A percentile compares a stretch with the other conserved stretches of the same genome.
These are phyloP conservation scores for Solanum etuberosum DNA, from an alignment of 257 asterid species.

Conservation along the genomic window DNA sequence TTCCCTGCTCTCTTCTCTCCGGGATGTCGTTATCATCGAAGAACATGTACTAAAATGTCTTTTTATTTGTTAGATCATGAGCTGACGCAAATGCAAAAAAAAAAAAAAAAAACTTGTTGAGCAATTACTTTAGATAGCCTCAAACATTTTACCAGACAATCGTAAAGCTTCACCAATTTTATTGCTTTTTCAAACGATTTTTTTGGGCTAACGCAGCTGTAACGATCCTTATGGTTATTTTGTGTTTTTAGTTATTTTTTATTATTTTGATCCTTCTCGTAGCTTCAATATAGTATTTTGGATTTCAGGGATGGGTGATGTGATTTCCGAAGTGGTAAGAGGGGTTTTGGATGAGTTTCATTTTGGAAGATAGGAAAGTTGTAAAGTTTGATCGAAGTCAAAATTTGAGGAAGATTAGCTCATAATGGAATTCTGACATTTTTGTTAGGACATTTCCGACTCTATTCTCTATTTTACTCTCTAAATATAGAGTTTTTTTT, in stretches of 20 bases:
- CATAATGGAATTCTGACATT: background rate
- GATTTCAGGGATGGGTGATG: background rate
- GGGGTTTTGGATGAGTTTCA: background rate
- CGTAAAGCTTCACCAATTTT: background rate
- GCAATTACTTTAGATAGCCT: background rate
- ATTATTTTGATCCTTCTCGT: background rate
- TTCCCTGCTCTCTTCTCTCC: too few species aligned
- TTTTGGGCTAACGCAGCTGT: background rate
- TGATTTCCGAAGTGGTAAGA: background rate
- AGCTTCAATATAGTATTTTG: background rate
- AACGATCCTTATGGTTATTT: background rate
- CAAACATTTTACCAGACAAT: background rate
- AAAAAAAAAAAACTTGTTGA: background rate
- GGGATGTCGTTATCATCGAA: background rate
- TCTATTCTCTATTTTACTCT: too few species aligned
- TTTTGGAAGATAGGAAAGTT: background rate
- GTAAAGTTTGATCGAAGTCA: background rate
- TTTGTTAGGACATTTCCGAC: background rate
- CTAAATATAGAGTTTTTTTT: too few species aligned
- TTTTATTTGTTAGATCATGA: background rate
- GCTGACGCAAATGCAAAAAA: background rate
- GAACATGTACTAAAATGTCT: background rate
- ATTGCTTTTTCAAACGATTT: background rate
- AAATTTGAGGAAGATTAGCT: background rate
- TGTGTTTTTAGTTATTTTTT: background rate